Conservation (phyloP, 2,329 filamentous ascomycete species). For the Ilyonectria mors-panacis region DNA sequence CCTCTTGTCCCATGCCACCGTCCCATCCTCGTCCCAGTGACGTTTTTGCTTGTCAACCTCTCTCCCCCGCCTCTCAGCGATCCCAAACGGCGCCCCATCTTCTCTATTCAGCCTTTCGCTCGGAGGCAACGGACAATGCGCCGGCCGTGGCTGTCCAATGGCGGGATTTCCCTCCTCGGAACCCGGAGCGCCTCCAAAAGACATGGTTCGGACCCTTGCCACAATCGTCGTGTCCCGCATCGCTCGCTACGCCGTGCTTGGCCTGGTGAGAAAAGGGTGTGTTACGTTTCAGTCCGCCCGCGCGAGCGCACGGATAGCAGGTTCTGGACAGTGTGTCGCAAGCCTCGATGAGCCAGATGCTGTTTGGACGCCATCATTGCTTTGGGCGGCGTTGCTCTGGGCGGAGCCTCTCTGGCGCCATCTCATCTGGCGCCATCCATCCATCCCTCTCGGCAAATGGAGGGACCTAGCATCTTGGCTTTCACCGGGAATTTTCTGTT, state of each 20-base stretch:
- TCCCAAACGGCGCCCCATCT: background rate
- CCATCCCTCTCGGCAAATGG: background rate
- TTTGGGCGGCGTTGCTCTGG: no score
- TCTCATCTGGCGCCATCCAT: no score
- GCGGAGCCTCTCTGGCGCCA: background rate
- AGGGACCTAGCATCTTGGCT: background rate
- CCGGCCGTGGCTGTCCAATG: background rate
- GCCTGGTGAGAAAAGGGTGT: background rate
- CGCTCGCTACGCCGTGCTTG: background rate
- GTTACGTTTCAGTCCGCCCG: background rate
- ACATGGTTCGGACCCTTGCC: background rate
- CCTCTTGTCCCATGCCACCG: background rate
- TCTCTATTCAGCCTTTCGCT: background rate
- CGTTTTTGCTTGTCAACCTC: background rate
- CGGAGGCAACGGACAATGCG: background rate
- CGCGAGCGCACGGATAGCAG: background rate
- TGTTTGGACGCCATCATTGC: background rate
- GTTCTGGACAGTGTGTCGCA: background rate
- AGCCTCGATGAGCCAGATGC: background rate
- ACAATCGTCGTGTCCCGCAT: background rate
- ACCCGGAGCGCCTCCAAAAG: background rate
- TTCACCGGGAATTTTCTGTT: background rate
- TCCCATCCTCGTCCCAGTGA: background rate
- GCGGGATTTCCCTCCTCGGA: background rate
- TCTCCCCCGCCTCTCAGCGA: background rate